These are phyloP conservation scores for Sanguinoderma infundibulare DNA, from an alignment of 1,284 basidiomycete genomes.

Conservation along the genomic window DNA sequence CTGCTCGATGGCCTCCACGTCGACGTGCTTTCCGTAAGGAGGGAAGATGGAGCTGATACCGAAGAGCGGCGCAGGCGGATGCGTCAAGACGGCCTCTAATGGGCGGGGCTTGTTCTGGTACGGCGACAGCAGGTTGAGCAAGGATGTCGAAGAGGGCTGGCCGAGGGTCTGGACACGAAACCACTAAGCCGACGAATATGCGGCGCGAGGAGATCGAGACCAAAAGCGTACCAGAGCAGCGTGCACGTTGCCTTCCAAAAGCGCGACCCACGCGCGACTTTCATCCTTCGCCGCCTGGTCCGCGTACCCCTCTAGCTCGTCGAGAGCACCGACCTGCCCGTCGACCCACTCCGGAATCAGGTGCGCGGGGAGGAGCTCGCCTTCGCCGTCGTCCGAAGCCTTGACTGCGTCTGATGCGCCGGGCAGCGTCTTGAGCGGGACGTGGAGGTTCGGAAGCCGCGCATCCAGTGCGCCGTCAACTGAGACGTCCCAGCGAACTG, in stretches of 20 bases:
- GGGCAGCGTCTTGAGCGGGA: conserved; percentile 33
- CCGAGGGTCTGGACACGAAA: conserved; percentile 49
- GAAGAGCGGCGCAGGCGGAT: conserved; percentile 70
- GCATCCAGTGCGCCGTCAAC: conserved; percentile 69
- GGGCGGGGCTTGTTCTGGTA: conserved; percentile 37
- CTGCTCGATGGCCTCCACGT: conserved; percentile 50
- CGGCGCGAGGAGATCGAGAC: not conserved
- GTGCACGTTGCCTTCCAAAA: conserved; percentile 76
- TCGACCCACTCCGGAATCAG: conserved; percentile 77
- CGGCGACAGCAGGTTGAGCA: conserved; percentile 40
- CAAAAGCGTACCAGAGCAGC: conserved; percentile 63
- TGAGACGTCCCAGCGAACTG: conserved; percentile 66
- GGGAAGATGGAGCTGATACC: conserved; percentile 68
- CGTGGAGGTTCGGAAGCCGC: conserved; percentile 68
- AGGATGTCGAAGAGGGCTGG: conserved; percentile 46
- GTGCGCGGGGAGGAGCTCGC: conserved; percentile 63
- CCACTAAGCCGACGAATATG: conserved; percentile 2
- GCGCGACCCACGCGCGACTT: conserved; percentile 77
- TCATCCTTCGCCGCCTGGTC: conserved; percentile 65
- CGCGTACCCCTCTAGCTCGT: conserved; percentile 66
- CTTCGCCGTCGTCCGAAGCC: conserved; percentile 36
- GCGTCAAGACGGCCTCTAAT: conserved; percentile 50
- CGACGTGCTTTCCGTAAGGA: conserved; percentile 59
- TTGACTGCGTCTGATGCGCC: conserved; percentile 29
- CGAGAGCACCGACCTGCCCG: conserved; percentile 45